Evolutionary conservation across 1,284 basidiomycete species (phyloP).

Genomic region (Thelephora terrestris): DNA sequence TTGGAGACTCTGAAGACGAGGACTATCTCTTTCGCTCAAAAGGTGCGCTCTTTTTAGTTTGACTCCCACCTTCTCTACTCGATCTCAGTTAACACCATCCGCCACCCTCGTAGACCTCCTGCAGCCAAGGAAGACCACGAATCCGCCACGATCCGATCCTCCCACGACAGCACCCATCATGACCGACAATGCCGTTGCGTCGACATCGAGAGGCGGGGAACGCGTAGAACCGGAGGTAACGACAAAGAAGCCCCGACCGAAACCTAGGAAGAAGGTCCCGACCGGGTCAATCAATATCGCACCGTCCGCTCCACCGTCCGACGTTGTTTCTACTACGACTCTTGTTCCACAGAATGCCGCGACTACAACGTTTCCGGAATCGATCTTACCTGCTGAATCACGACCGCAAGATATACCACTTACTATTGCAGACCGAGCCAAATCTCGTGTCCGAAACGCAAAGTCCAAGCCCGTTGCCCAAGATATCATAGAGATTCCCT

Average conservation of each 20-base stretch:
- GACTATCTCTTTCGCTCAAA: background rate
- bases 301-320: constrained; percentile 1
- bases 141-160: background rate
- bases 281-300: constrained; percentile 8
- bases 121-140: constrained; percentile 8
- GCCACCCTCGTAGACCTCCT: background rate
- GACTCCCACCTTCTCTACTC: background rate
- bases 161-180: constrained; percentile 5
- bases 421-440: constrained; percentile 37
- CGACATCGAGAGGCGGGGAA: background rate
- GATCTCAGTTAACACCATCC: background rate
- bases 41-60: background rate
- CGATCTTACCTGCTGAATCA: too few relatives aligned
- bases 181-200: constrained; percentile 7
- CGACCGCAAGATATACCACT: constrained; percentile 8
- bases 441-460: constrained; percentile 23
- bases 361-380: too few relatives aligned
- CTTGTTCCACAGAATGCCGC: too few relatives aligned
- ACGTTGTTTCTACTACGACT: background rate
- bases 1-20: constrained; percentile 9
- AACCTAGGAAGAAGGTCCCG: background rate
- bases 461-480: constrained; percentile 9
- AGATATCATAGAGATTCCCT: constrained; percentile 23
- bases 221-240: too few relatives aligned
- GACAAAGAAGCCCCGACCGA: background rate